Conservation (phyloP, 2,329 filamentous ascomycete genomes). For the Claviceps pusilla region DNA sequence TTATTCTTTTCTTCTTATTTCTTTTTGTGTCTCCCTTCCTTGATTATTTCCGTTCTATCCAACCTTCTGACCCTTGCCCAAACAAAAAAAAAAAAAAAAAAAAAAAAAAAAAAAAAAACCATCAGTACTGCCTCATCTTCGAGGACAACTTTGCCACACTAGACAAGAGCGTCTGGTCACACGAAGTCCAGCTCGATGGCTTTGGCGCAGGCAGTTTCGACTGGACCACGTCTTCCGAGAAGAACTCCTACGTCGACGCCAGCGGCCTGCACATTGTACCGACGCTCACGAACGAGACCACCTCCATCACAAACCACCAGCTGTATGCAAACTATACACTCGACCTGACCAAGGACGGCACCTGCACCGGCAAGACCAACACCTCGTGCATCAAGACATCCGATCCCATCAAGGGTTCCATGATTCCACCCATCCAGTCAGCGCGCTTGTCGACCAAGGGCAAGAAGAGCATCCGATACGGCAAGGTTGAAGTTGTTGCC, state of each 20-base stretch:
- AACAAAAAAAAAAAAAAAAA: too few species aligned
- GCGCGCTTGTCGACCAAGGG: conserved; percentile 28
- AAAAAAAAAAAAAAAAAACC: neutral
- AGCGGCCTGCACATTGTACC: conserved; percentile 40
- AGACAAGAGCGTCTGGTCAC: conserved; percentile 30
- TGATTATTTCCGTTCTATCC: too few species aligned
- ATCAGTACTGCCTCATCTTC: conserved; percentile 33
- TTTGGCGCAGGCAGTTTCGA: conserved; percentile 37
- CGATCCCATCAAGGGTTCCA: conserved; percentile 27
- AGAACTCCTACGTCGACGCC: conserved; percentile 32
- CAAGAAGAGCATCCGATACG: conserved; percentile 10
- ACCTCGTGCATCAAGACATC: conserved; percentile 23
- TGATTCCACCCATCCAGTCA: conserved; percentile 34
- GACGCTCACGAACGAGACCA: conserved; percentile 30
- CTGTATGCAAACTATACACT: conserved; percentile 26
- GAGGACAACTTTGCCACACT: conserved; percentile 34
- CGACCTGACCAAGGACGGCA: conserved; percentile 26
- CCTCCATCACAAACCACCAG: conserved; percentile 22
- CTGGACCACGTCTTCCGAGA: conserved; percentile 34
- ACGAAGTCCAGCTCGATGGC: conserved; percentile 30
- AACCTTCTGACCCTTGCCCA: too few species aligned
- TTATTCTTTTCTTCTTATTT: neutral
- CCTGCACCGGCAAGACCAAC: conserved; percentile 25
- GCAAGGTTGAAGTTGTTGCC: conserved; percentile 35
- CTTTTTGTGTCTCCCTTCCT: too few species aligned